Conservation (phyloP, 148 eudicot species). For the Fallopia convolvulus region DNA sequence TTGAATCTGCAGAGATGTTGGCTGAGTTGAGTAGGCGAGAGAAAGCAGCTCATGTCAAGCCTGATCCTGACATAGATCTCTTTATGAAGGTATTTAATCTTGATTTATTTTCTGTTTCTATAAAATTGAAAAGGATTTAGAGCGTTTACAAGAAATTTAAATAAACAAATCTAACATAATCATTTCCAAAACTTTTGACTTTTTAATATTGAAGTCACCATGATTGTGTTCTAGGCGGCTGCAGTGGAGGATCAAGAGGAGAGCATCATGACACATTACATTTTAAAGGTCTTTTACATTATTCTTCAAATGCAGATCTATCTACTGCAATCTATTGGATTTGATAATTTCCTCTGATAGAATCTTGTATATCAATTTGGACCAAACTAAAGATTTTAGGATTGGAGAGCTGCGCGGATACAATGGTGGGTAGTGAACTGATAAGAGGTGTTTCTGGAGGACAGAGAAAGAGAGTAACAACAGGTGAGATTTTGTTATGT, state of each 20-base stretch:
- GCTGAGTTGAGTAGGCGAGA: conserved; percentile 29
- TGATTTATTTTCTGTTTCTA: not conserved
- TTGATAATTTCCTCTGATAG: not conserved
- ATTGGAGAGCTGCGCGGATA: conserved; percentile 27
- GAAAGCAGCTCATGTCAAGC: conserved; percentile 24
- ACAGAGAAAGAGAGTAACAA: conserved; percentile 22
- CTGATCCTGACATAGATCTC: conserved; percentile 30
- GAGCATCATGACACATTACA: conserved; percentile 19
- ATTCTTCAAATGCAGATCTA: not conserved
- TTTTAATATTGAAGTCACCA: too few species aligned
- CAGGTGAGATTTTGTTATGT: conserved; percentile 11
- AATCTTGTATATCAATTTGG: not conserved
- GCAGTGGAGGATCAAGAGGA: conserved; percentile 22
- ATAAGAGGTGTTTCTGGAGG: conserved; percentile 16
- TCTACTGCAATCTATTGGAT: conserved; percentile 5
- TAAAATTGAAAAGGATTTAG: too few species aligned
- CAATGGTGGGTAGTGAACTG: conserved; percentile 13
- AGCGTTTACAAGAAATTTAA: too few species aligned
- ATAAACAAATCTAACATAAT: too few species aligned
- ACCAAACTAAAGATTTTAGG: conserved; percentile 21
- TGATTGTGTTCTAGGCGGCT: conserved; percentile 18
- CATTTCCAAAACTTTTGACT: too few species aligned
- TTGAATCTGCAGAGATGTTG: conserved; percentile 18
- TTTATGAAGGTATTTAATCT: conserved; percentile 23
- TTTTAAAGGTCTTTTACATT: not conserved